Conservation (phyloP, 2,329 filamentous ascomycete genomes). For the Scopulariopsis brevicaulis region DNA sequence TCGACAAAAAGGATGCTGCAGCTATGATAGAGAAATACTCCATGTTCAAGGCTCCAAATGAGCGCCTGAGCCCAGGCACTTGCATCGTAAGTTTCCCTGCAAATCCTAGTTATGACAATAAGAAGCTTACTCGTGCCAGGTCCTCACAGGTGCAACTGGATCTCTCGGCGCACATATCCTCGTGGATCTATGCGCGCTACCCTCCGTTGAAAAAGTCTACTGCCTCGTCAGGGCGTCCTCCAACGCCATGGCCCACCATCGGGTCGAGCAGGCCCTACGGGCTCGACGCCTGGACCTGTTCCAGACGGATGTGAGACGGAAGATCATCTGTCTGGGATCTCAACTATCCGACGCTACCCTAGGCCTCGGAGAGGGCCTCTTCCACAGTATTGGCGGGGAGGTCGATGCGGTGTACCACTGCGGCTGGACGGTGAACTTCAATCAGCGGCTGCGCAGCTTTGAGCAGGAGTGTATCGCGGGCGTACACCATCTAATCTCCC, state of each 20-base stretch:
- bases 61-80: neutral
- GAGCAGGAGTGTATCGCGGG: slow-evolving; percentile 31
- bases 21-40: neutral
- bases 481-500: slow-evolving; percentile 27
- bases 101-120: neutral
- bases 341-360: slow-evolving; percentile 14
- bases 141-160: slow-evolving; percentile 51
- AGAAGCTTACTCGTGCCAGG: slow-evolving; percentile 8
- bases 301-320: slow-evolving; percentile 22
- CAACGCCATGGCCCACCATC: slow-evolving; percentile 16
- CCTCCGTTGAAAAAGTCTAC: slow-evolving; percentile 36
- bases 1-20: neutral
- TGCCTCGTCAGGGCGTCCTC: slow-evolving; percentile 32
- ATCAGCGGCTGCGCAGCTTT: slow-evolving; percentile 33
- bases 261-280: slow-evolving; percentile 17
- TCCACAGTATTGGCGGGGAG: neutral
- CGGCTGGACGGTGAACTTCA: slow-evolving; percentile 46
- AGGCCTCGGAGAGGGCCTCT: neutral
- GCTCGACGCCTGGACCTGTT: slow-evolving; percentile 16
- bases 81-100: neutral
- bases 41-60: neutral
- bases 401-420: slow-evolving; percentile 29
- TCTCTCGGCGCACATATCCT: slow-evolving; percentile 48
- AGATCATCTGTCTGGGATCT: slow-evolving; percentile 24
- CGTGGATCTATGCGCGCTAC: slow-evolving; percentile 38